Evolutionary conservation across 2,329 filamentous ascomycete species (phyloP).

Genomic region (Talaromyces sp.): DNA sequence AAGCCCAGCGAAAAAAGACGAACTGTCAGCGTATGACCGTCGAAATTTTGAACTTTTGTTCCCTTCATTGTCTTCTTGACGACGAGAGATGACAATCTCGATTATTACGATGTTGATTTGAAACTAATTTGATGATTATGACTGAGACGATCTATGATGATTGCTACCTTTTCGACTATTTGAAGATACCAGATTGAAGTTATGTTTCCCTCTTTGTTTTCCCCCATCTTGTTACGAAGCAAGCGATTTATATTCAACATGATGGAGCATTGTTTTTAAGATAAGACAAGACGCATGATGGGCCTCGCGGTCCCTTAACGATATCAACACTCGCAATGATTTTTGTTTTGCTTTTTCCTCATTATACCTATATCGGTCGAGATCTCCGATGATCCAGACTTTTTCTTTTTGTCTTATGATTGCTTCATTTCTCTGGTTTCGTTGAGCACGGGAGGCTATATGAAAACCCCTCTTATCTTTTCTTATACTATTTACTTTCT

Average conservation of each 20-base stretch:
- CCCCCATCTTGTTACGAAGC: constrained; percentile 1
- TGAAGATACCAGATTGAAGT: constrained; percentile 1
- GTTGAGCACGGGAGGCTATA: not conserved
- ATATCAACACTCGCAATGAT: constrained; percentile 1
- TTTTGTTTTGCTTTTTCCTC: not conserved
- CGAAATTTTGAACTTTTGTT: not conserved
- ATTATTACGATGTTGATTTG: constrained; percentile 1
- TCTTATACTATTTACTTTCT: not conserved
- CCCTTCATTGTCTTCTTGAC: not conserved
- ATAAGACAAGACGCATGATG: constrained; percentile 12
- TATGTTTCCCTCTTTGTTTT: not conserved
- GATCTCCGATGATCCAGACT: not conserved
- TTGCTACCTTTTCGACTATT: not conserved
- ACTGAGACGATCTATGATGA: constrained; percentile 7
- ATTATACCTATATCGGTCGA: not conserved
- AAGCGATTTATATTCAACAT: not conserved
- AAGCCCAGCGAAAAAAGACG: constrained; percentile 55
- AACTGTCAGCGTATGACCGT: constrained; percentile 36
- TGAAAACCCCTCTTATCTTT: not conserved
- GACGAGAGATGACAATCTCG: not conserved
- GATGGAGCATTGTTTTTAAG: not conserved
- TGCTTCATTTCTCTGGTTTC: not conserved
- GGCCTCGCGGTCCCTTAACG: constrained; percentile 12
- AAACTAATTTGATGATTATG: constrained; percentile 2
- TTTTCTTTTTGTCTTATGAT: not conserved